These are phyloP conservation scores for Ceratocystis colombiana DNA, from an alignment of 2,329 filamentous ascomycete genomes.

Conservation along the genomic window DNA sequence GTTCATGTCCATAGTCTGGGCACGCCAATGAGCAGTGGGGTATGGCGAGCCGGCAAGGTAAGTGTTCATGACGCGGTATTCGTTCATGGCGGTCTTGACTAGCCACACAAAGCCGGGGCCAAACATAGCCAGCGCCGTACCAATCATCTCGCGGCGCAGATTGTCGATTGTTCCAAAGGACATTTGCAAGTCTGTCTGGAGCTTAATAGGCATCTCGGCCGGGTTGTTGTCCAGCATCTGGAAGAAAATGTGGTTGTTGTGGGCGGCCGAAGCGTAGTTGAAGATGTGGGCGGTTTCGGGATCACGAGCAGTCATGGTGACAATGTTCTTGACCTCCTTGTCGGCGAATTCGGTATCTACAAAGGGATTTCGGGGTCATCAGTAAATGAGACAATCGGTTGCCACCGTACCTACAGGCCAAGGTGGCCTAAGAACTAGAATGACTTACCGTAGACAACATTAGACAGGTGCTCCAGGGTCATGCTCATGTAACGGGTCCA, in stretches of 20 bases:
- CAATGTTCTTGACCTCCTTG: constrained; percentile 54
- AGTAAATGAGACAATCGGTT: neutral
- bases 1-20: constrained; percentile 60
- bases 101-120: constrained; percentile 97
- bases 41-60: constrained; percentile 89
- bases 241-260: constrained; percentile 86
- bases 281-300: constrained; percentile 69
- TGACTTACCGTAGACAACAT: constrained; percentile 56
- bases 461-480: constrained; percentile 67
- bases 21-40: constrained; percentile 71
- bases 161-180: constrained; percentile 78
- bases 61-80: constrained; percentile 66
- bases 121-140: constrained; percentile 83
- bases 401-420: neutral
- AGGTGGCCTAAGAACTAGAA: neutral
- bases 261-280: constrained; percentile 93
- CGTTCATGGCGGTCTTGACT: constrained; percentile 47
- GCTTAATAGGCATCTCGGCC: constrained; percentile 44
- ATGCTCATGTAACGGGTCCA: constrained; percentile 75
- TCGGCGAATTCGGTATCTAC: constrained; percentile 55
- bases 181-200: constrained; percentile 51
- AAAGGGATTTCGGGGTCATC: constrained; percentile 12
- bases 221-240: constrained; percentile 39
- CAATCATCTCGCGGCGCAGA: constrained; percentile 66
- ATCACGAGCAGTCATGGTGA: constrained; percentile 67